Evolutionary conservation across 176 grass and related monocot genomes (phyloP), one percentile per base, ranked within the genome.

Genomic region (Carex parvula): DNA sequence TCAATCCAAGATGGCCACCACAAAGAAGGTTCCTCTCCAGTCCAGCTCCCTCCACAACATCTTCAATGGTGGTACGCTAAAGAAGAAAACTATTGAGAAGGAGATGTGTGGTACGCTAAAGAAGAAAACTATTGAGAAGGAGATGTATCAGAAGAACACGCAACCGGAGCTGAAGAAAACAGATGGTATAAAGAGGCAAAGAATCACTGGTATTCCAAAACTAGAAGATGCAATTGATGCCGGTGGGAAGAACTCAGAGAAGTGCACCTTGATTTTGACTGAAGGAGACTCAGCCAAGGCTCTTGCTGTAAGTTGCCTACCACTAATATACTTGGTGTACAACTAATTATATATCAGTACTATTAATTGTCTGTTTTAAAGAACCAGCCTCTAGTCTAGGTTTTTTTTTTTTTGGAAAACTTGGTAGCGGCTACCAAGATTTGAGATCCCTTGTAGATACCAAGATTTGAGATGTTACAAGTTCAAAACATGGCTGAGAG

Each of bases 71-170:
- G 30, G 22, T 20, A 63, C 35, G 9, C 12, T n/a, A 63, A 89
- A 93, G 89, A 94, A 81, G 33, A 81, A 62, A 63, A 63, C 95
- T 67, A 93, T 98, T 77, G 95, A 98, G 4, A 39, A 39, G 87
- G 87, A 94, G 87, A 89, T 90, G 89, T 94, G 30, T 0, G 30
- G 21, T n/a, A 62, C 33, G 8, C 11, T n/a, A 63, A 89, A 93
- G 89, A 94, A 81, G 32, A 81, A 61, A 62, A 63, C 92, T 67
- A 93, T 98, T 77, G 95, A 98, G 87, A 86, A 94, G 87, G 87
- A 94, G 87, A 90, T 90, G 87, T 94, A 94, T 83, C 89, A 91
- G 90, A 98, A 98, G 87, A 93, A 91, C 73, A 87, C 92, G 15
- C 95, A 98, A 88, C 82, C 91, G 65, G 92, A 98, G 53, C 37